Evolutionary conservation across 257 asterid genomes (phyloP), one percentile per base, ranked within the genome.

Genomic region (Solanum piurae): DNA sequence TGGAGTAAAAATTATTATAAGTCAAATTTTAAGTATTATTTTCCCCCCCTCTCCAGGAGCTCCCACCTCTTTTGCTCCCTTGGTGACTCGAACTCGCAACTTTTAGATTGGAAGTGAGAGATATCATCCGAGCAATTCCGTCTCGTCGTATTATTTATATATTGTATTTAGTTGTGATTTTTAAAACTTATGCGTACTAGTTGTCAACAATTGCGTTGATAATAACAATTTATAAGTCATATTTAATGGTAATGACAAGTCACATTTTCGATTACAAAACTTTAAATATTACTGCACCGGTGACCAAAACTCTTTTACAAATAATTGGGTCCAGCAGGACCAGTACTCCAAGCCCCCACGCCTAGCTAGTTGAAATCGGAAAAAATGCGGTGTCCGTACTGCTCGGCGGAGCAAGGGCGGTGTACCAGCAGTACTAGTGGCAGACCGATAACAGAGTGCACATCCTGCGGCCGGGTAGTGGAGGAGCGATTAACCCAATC

Each of bases 361-460:
- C 80, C 38, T 73, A 34, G 46, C 80, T 73, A 73, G 34, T 42
- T 20, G 46, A 71, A 34, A 44, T 72, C 52, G 23, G 18, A 31
- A 86, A 72, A 73, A 90, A 97, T 97, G 99, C 95, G 94, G 87
- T 97, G 99, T 91, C 99, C 98, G 60, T 97, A 95, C 96, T 97
- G 99, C 93, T 88, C 96, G 91, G 86, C 94, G 89, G 90, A 87
- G 11, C 93, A 92, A 87, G 98, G 95, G 86, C 97, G 98, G 84
- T 94, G 98, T 93, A 87, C 96, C 94, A 94, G 94, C 94, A 93
- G 93, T 23, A 77, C 96, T 82, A 34, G 92, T 88, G 96, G 97
- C 83, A 94, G 98, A 52, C 90, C 88, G 89, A 92, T 95, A 83
- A 95, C 98, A 1, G 98, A 95, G 91, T 95, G 99, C 95, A 86